phyloP scores from a whole-genome alignment of 192 early-diverging fungal species.

The Mortierella claussenii region DNA sequence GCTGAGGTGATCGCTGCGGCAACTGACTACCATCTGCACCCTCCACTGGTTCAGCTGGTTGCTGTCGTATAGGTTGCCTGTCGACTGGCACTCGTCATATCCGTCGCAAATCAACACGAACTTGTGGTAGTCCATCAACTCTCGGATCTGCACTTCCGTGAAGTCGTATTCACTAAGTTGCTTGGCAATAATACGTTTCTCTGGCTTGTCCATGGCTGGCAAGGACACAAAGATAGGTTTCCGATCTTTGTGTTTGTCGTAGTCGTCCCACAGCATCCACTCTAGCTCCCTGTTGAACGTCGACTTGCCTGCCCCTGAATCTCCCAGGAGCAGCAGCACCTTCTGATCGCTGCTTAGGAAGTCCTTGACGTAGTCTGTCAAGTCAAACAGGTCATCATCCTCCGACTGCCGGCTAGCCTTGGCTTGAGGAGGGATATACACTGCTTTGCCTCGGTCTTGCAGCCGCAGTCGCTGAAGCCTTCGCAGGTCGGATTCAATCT shows the following conservation, averaged over 20 bases:
- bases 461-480: not conserved
- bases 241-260: not conserved
- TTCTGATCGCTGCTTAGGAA: not conserved
- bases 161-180: not conserved
- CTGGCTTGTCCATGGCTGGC: not conserved
- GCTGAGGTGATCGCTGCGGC: conserved; percentile 4
- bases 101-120: conserved; percentile 22
- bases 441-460: not conserved
- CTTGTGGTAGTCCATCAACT: not conserved
- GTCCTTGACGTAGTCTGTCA: not conserved
- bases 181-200: conserved; percentile 1
- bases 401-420: conserved; percentile 2
- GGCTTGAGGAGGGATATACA: conserved; percentile 7
- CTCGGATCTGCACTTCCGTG: not conserved
- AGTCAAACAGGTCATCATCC: not conserved
- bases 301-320: conserved; percentile 16
- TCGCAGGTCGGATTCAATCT: not conserved
- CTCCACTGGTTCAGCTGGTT: conserved; percentile 2
- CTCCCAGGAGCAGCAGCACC: conserved; percentile 6
- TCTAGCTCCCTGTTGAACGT: conserved; percentile 3
- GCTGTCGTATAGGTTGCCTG: not conserved
- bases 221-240: conserved; percentile 1
- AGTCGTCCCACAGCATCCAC: not conserved
- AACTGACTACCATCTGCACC: conserved; percentile 8
- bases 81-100: conserved; percentile 5